Evolutionary conservation across 2,329 filamentous ascomycete species (phyloP).

Genomic region (Xylaria sp.): DNA sequence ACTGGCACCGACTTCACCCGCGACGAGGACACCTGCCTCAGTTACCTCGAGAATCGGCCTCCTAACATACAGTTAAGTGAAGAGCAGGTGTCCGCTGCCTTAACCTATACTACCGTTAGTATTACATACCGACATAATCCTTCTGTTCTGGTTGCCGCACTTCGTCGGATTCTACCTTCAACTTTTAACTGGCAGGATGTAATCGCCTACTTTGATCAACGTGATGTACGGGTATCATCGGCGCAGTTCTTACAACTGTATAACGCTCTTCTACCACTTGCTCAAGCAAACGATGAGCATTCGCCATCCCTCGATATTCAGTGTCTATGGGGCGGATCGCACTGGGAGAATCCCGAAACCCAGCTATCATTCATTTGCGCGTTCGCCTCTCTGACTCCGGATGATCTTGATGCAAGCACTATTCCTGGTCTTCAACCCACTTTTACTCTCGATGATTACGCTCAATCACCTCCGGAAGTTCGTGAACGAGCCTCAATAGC

Average conservation of each 20-base stretch:
- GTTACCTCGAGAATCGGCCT: slow-evolving; percentile 64
- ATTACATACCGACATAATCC: slow-evolving; percentile 65
- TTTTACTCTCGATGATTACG: slow-evolving; percentile 72
- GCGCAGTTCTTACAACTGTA: slow-evolving; percentile 85
- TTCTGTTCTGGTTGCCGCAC: slow-evolving; percentile 67
- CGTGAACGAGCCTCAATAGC: slow-evolving; percentile 68
- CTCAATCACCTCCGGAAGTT: slow-evolving; percentile 59
- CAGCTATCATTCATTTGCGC: slow-evolving; percentile 94
- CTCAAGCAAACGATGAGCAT: slow-evolving; percentile 62
- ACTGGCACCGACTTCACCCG: slow-evolving; percentile 79
- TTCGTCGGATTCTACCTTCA: slow-evolving; percentile 70
- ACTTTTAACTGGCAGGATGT: slow-evolving; percentile 77
- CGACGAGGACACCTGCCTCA: slow-evolving; percentile 73
- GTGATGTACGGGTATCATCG: slow-evolving; percentile 77
- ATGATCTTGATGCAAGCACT: slow-evolving; percentile 83
- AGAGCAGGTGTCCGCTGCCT: slow-evolving; percentile 81
- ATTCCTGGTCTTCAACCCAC: slow-evolving; percentile 84
- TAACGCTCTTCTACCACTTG: slow-evolving; percentile 78
- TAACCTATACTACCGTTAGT: slow-evolving; percentile 74
- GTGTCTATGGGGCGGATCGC: slow-evolving; percentile 81
- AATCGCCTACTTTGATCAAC: slow-evolving; percentile 82
- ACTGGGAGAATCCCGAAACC: slow-evolving; percentile 86
- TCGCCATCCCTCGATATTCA: slow-evolving; percentile 79
- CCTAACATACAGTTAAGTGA: slow-evolving; percentile 74
- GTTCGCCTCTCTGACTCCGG: slow-evolving; percentile 78